Percentiles rank a stretch among this genome's conserved stretches.
phyloP scores from a whole-genome alignment of 371 early-diverging fungal genomes.

The Blakeslea trispora region DNA sequence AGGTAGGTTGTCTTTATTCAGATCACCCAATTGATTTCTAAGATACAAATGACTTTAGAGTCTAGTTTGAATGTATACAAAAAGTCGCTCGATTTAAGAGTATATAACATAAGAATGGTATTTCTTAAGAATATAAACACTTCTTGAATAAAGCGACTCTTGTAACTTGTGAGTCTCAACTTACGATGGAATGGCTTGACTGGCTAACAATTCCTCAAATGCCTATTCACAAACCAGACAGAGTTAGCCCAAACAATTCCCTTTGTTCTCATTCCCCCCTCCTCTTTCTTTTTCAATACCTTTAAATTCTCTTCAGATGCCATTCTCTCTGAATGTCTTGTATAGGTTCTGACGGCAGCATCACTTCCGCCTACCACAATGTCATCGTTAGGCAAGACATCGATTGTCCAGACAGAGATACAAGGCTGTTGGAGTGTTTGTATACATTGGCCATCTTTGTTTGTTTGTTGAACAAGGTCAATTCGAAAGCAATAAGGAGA shows the following conservation, averaged over 20 bases:
- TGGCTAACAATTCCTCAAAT: constrained; percentile 75
- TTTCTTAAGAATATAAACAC: too few relatives aligned
- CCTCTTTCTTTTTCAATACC: constrained; percentile 24
- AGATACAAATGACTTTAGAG: too few relatives aligned
- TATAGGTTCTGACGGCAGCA: constrained; percentile 80
- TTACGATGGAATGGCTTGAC: constrained; percentile 75
- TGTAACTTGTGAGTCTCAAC: constrained; percentile 13
- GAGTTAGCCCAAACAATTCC: too few relatives aligned
- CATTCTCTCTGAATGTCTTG: constrained; percentile 59
- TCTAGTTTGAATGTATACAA: not conserved
- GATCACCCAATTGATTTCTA: constrained; percentile 84
- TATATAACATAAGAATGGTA: too few relatives aligned
- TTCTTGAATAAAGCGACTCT: too few relatives aligned
- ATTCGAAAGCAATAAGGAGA: too few relatives aligned
- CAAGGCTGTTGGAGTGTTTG: constrained; percentile 91
- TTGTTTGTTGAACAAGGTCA: too few relatives aligned
- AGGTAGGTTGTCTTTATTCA: constrained; percentile 83
- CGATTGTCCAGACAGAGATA: constrained; percentile 91
- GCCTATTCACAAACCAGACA: constrained; percentile 22
- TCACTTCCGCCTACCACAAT: constrained; percentile 89
- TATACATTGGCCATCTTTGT: constrained; percentile 60
- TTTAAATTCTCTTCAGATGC: constrained; percentile 62
- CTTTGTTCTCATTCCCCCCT: too few relatives aligned
- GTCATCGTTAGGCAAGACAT: constrained; percentile 80
- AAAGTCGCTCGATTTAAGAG: constrained; percentile 30